phyloP scores from a whole-genome alignment of 176 grass and related monocot species.

The Oryza glaberrima region DNA sequence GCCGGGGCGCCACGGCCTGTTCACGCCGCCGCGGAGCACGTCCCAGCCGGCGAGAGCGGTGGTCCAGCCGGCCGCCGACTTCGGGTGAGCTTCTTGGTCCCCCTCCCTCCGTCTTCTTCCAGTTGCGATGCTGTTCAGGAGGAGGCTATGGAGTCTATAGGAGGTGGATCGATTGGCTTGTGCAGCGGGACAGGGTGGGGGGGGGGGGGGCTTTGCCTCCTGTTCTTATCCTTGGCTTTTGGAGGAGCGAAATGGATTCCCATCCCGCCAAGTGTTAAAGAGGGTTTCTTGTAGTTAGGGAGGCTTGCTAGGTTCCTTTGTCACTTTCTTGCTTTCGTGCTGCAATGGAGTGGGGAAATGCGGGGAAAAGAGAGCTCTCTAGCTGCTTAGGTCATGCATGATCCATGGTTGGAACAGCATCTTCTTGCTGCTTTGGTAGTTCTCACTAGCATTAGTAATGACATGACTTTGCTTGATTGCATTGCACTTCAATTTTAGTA shows the following conservation, averaged over 20 bases:
- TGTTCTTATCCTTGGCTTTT: background rate
- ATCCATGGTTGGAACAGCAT: background rate
- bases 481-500: background rate
- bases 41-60: background rate
- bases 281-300: conserved; percentile 12
- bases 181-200: background rate
- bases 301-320: conserved; percentile 23
- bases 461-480: background rate
- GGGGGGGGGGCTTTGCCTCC: background rate
- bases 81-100: conserved; percentile 32
- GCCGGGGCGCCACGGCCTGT: conserved; percentile 14
- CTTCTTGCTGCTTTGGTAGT: background rate
- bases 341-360: background rate
- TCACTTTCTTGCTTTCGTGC: conserved; percentile 3
- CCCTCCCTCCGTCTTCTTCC: background rate
- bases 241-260: conserved; percentile 22
- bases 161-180: background rate
- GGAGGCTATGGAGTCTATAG: background rate
- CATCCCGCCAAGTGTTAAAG: background rate
- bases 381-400: conserved; percentile 7
- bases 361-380: background rate
- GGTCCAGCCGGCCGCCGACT: background rate
- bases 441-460: conserved; percentile 3
- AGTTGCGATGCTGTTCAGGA: background rate
- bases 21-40: conserved; percentile 15